phyloP scores from a whole-genome alignment of 345 rosid genomes.

The Kernera saxatilis region DNA sequence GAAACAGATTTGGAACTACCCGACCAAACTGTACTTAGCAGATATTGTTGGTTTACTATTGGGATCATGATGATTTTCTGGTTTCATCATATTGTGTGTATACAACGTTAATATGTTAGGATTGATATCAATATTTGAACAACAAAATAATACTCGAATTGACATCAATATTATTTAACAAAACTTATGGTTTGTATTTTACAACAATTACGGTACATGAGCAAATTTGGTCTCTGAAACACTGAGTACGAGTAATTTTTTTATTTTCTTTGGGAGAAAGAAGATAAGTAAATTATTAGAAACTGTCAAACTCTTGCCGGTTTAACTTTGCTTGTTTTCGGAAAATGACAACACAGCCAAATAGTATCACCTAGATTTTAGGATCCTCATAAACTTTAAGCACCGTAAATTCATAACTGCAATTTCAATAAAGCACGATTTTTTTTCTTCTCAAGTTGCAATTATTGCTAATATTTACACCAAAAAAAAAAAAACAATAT shows the following conservation, averaged over 20 bases:
- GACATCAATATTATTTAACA: background rate
- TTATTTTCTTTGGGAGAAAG: background rate
- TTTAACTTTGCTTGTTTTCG: conserved; percentile 7
- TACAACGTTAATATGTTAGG: background rate
- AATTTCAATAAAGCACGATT: background rate
- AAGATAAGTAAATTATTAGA: background rate
- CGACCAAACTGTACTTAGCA: background rate
- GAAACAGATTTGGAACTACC: background rate
- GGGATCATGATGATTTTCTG: background rate
- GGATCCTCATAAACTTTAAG: conserved; percentile 10
- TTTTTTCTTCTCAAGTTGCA: background rate
- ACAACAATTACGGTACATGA: background rate
- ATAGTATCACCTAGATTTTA: conserved; percentile 20
- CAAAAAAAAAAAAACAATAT: background rate
- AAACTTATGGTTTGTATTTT: background rate
- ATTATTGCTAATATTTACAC: background rate
- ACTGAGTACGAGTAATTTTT: background rate
- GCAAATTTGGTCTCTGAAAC: background rate
- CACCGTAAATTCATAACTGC: background rate
- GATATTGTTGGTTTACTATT: background rate
- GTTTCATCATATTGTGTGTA: background rate
- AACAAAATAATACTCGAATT: no score
- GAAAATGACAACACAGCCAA: conserved; percentile 19
- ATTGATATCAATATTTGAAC: background rate
- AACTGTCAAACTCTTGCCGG: conserved; percentile 1